phyloP scores from a whole-genome alignment of 305 asterid species.

The Fraxinus floribunda region DNA sequence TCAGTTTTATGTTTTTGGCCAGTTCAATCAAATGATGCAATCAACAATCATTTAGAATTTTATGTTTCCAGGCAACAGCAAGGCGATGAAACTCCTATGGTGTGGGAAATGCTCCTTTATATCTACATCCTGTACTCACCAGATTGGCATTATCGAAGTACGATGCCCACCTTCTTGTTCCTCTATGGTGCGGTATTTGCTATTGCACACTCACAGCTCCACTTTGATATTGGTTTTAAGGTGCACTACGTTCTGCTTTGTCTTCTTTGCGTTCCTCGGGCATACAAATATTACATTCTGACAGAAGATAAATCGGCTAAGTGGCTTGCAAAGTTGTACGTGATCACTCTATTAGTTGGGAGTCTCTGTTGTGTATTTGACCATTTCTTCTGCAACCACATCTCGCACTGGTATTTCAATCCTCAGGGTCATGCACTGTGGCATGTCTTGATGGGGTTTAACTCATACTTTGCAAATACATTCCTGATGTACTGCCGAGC shows the following conservation, averaged over 20 bases:
- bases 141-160: conserved; percentile 92
- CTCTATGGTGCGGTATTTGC: conserved; percentile 77
- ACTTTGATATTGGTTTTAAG: conserved; percentile 66
- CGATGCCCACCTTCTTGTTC: conserved; percentile 89
- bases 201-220: conserved; percentile 61
- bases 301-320: conserved; percentile 74
- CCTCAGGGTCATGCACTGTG: conserved; percentile 91
- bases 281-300: conserved; percentile 79
- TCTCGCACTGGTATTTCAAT: conserved; percentile 52
- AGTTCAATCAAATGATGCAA: conserved; percentile 5
- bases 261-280: conserved; percentile 87
- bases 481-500: conserved; percentile 92
- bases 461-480: conserved; percentile 73
- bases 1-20: conserved; percentile 7
- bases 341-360: conserved; percentile 51
- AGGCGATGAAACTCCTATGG: conserved; percentile 95
- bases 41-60: conserved; percentile 16
- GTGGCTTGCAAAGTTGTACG: conserved; percentile 64
- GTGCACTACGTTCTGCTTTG: conserved; percentile 80
- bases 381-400: conserved; percentile 54
- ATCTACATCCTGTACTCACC: conserved; percentile 90
- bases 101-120: conserved; percentile 94
- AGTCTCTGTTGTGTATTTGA: conserved; percentile 69
- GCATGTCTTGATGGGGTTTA: conserved; percentile 83
- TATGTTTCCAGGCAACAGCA: conserved; percentile 72